A percentile compares a stretch with the other conserved stretches of the same genome.
Conservation (phyloP, 345 rosid genomes). For the Cardamine chenopodiifolia region DNA sequence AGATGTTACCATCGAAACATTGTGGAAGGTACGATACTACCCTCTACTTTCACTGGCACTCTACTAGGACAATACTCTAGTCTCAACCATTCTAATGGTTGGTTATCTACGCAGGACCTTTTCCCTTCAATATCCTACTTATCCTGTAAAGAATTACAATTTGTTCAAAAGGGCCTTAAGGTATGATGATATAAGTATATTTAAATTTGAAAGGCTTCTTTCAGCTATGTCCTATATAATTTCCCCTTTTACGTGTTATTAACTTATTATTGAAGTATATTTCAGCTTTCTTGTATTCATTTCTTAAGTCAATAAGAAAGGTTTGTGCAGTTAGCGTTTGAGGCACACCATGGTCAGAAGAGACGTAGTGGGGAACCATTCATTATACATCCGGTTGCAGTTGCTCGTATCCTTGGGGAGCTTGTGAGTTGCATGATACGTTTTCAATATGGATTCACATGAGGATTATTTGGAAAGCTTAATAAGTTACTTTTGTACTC, state of each 20-base stretch:
- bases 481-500: constrained; percentile 34
- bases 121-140: constrained; percentile 78
- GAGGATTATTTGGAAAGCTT: constrained; percentile 26
- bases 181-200: constrained; percentile 50
- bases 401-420: constrained; percentile 95
- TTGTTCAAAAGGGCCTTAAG: constrained; percentile 77
- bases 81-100: constrained; percentile 7
- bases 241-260: background rate
- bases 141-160: constrained; percentile 74
- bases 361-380: constrained; percentile 99
- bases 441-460: constrained; percentile 25
- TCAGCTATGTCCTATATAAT: constrained; percentile 20
- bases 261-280: constrained; percentile 8
- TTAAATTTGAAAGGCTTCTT: constrained; percentile 7
- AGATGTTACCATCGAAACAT: constrained; percentile 68
- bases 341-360: constrained; percentile 96
- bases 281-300: constrained; percentile 22
- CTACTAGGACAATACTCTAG: background rate
- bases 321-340: constrained; percentile 81
- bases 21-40: constrained; percentile 81
- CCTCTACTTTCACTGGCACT: constrained; percentile 17
- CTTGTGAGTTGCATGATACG: constrained; percentile 64
- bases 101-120: constrained; percentile 39
- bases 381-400: constrained; percentile 97
- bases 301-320: constrained; percentile 41